These are phyloP conservation scores for Cutaneotrichosporon daszewskae DNA, from an alignment of 1,284 basidiomycete species.

Conservation along the genomic window DNA sequence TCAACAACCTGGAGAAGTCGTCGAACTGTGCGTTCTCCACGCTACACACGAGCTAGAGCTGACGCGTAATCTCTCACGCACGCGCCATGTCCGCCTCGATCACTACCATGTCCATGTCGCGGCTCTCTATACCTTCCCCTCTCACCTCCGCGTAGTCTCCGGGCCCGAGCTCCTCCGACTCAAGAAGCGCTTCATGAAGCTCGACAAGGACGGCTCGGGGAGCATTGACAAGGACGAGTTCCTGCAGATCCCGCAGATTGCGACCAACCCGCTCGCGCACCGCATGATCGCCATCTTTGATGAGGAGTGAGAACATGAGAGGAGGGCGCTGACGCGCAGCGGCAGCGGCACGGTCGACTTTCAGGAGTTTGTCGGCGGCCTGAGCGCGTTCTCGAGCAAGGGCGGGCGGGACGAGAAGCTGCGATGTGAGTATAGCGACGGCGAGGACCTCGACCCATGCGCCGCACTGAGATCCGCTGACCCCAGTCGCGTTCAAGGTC, in stretches of 20 bases:
- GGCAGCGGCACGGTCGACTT: conserved; percentile 98
- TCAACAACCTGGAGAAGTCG: conserved; percentile 46
- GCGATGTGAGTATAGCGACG: conserved; percentile 60
- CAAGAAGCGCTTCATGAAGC: conserved; percentile 99
- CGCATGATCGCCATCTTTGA: conserved; percentile 99
- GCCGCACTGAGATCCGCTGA: not conserved
- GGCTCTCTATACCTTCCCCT: not conserved
- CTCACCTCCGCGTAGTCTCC: conserved; percentile 60
- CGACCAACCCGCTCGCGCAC: conserved; percentile 92
- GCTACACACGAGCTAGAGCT: too few species aligned
- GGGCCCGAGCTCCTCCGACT: conserved; percentile 84
- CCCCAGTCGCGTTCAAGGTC: conserved; percentile 89
- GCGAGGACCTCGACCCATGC: not conserved
- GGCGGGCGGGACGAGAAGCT: conserved; percentile 96
- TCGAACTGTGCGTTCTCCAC: conserved; percentile 42
- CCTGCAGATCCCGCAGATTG: conserved; percentile 96
- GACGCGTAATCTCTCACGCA: too few species aligned
- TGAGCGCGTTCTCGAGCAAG: conserved; percentile 94
- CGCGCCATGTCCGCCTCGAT: not conserved
- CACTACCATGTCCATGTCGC: not conserved
- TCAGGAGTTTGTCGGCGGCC: conserved; percentile 94
- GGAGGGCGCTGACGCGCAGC: conserved; percentile 49
- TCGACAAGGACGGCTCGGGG: conserved; percentile 95
- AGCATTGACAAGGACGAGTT: conserved; percentile 99
- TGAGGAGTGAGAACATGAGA: conserved; percentile 68